Conservation (phyloP, 768 basidiomycete genomes). For the Tephrocybe sp. region DNA sequence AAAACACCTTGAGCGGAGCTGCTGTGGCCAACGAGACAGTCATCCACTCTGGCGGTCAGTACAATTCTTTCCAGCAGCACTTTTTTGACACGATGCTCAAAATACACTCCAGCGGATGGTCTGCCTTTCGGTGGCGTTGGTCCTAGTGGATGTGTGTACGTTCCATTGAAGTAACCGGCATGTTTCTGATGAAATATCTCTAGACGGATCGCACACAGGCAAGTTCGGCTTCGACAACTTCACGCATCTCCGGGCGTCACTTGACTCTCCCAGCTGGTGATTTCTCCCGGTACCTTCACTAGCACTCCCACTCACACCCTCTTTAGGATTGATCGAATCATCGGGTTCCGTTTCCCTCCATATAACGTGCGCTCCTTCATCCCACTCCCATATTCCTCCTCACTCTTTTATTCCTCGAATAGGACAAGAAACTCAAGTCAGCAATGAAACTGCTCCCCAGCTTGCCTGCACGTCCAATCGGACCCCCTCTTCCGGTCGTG, state of each 20-base stretch:
- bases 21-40: slow-evolving; percentile 69
- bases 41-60: slow-evolving; percentile 58
- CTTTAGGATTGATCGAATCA: slow-evolving; percentile 46
- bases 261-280: slow-evolving; percentile 61
- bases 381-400: background rate
- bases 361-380: slow-evolving; percentile 39
- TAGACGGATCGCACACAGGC: slow-evolving; percentile 70
- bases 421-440: slow-evolving; percentile 33
- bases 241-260: slow-evolving; percentile 66
- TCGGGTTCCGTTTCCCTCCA: slow-evolving; percentile 62
- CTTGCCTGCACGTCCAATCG: slow-evolving; percentile 45
- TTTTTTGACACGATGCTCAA: background rate
- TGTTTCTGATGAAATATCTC: background rate
- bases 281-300: slow-evolving; percentile 11
- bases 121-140: slow-evolving; percentile 30
- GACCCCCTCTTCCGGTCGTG: slow-evolving; percentile 34
- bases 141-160: slow-evolving; percentile 54
- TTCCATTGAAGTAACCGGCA: slow-evolving; percentile 3
- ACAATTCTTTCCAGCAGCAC: background rate
- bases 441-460: slow-evolving; percentile 26
- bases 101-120: slow-evolving; percentile 17
- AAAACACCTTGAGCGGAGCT: slow-evolving; percentile 70
- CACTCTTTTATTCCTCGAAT: background rate
- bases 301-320: slow-evolving; percentile 18
- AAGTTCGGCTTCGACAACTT: slow-evolving; percentile 78